A percentile compares a stretch with the other conserved stretches of the same genome.
Evolutionary conservation across 2,329 filamentous ascomycete species (phyloP).

Genomic region (Bimuria novae-zelandiae): DNA sequence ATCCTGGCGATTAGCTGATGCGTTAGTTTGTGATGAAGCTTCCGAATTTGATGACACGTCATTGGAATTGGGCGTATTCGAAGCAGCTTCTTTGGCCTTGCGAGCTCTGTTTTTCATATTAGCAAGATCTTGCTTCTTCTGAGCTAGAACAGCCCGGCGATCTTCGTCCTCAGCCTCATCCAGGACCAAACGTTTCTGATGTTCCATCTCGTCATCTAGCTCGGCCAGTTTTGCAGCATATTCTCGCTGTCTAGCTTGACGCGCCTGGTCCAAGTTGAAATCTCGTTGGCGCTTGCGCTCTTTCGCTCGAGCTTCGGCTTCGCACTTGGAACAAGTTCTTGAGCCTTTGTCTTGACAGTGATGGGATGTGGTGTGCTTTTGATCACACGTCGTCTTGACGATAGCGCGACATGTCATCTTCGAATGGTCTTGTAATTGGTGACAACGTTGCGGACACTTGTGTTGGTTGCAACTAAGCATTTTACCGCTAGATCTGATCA

Average conservation of each 20-base stretch:
- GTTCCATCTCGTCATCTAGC: slow-evolving; percentile 61
- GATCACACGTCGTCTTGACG: slow-evolving; percentile 55
- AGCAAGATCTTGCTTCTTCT: slow-evolving; percentile 55
- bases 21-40: no score
- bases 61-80: background rate
- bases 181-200: slow-evolving; percentile 51
- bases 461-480: slow-evolving; percentile 64
- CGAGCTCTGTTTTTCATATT: slow-evolving; percentile 32
- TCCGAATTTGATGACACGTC: background rate
- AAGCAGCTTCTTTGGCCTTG: background rate
- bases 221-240: slow-evolving; percentile 54
- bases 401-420: slow-evolving; percentile 54
- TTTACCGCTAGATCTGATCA: slow-evolving; percentile 48
- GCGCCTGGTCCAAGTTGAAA: slow-evolving; percentile 56
- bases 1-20: no score
- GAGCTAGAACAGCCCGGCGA: slow-evolving; percentile 50
- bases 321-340: slow-evolving; percentile 57
- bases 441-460: slow-evolving; percentile 64
- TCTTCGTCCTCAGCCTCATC: slow-evolving; percentile 53
- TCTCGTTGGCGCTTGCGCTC: slow-evolving; percentile 54
- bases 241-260: slow-evolving; percentile 50
- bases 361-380: slow-evolving; percentile 56
- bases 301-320: slow-evolving; percentile 53
- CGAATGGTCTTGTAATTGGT: slow-evolving; percentile 64
- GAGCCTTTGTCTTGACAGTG: slow-evolving; percentile 52